Evolutionary conservation across 495 filamentous ascomycete genomes (phyloP), one percentile per base, ranked within the genome.

Genomic region (Lasiosphaeriaceae sp.): DNA sequence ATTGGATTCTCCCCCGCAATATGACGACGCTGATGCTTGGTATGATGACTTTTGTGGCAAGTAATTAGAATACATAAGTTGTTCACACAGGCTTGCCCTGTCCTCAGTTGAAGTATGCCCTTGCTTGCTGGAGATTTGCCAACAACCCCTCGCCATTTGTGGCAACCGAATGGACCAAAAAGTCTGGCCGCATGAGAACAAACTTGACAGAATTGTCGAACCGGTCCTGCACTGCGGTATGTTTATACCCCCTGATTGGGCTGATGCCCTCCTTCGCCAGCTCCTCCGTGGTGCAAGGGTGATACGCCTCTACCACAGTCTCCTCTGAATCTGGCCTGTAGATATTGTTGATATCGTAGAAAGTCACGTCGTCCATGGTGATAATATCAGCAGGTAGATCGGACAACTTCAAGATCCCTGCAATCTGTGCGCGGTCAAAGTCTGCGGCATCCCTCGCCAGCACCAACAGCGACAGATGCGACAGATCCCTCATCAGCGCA

Each of bases 341-440:
- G 12, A 21, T 31, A 11, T 23, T 11, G 26, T 35, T 16, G 11
- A 47, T 23, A 11, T 45, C 17, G 43, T 55, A 55, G 12, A 47
- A 47, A 1, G 52, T 55, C 14, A 55, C 52, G 17, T 55, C 52
- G 9, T 55, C 52, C 52, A 55, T 47, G 14, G 52, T 55, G n/a
- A 55, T 5, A 21, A 55, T 34, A 3, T 37, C 41, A 4, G 24
- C 43, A 2, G 43, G 43, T n/a, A 55, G 43, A 23, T 47, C 52
- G 11, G 52, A 41, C 43, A 46, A n/a, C 52, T 55, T 55, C 11
- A 55, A 6, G 9, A 43, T 19, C 41, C 11, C 24, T n/a, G 52
- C 52, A 23, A 55, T 23, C 12, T 55, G 23, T 6, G 20, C 43
- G 3, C 12, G 9, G 5, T 44, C 21, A 11, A 29, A 19, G 16